A percentile compares a stretch with the other conserved stretches of the same genome.
Evolutionary conservation across 2,329 filamentous ascomycete species (phyloP).

Genomic region (Calonectria pteridis): DNA sequence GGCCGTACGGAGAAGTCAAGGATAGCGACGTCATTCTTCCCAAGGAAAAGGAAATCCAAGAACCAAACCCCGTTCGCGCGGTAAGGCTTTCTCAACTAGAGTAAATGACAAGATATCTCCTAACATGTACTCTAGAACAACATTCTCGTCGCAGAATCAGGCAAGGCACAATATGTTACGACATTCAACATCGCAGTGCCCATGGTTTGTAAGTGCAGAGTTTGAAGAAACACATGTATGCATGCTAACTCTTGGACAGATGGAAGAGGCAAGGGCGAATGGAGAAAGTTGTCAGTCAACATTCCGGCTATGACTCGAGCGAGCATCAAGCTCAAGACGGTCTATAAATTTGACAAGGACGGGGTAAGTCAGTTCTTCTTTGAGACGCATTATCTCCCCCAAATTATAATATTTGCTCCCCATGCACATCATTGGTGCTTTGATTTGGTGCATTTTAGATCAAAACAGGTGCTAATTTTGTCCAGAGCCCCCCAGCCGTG

Average conservation of each 20-base stretch:
- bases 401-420: neutral
- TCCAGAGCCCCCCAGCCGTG: constrained; percentile 39
- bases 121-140: constrained; percentile 39
- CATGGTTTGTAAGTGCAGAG: constrained; percentile 42
- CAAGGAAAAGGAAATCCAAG: constrained; percentile 45
- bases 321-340: constrained; percentile 43
- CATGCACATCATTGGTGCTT: neutral
- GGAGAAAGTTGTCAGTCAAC: constrained; percentile 50
- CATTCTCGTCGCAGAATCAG: constrained; percentile 44
- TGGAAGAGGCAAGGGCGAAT: constrained; percentile 48
- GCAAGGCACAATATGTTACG: constrained; percentile 44
- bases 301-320: constrained; percentile 48
- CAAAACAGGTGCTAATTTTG: neutral
- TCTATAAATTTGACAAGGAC: constrained; percentile 50
- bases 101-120: neutral
- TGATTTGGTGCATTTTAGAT: accelerated
- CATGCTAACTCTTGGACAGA: constrained; percentile 40
- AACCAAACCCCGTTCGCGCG: constrained; percentile 43
- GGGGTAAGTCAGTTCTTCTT: constrained; percentile 41
- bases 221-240: too few species aligned
- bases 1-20: constrained; percentile 47
- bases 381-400: neutral
- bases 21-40: constrained; percentile 48
- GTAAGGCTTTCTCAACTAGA: constrained; percentile 30
- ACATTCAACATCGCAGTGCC: constrained; percentile 47